A percentile compares a stretch with the other conserved stretches of the same genome.
phyloP scores from a whole-genome alignment of 495 filamentous ascomycete genomes.

The Aspergillus baeticus region DNA sequence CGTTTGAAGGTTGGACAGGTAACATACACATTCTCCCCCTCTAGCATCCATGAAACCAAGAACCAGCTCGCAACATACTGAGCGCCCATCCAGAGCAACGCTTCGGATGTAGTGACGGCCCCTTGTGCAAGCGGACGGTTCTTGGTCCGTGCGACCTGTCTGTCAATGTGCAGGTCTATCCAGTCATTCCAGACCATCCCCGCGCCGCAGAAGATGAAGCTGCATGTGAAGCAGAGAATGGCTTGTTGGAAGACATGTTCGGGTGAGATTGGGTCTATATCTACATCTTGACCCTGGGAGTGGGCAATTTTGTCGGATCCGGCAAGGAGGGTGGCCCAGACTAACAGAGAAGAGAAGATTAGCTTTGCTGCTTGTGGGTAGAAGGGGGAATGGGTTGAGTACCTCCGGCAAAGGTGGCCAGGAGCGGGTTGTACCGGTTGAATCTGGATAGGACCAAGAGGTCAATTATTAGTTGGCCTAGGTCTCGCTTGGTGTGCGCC shows the following conservation, averaged over 20 bases:
- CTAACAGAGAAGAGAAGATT: not conserved
- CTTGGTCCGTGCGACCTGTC: constrained; percentile 14
- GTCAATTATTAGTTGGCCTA: not conserved
- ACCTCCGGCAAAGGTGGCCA: constrained; percentile 6
- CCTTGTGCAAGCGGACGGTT: constrained; percentile 12
- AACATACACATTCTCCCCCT: constrained; percentile 2
- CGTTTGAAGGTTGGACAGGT: not conserved
- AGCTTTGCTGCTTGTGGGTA: not conserved
- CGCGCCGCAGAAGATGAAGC: constrained; percentile 13
- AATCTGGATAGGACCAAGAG: constrained; percentile 3
- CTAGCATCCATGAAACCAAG: constrained; percentile 4
- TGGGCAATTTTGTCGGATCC: constrained; percentile 6
- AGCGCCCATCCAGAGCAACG: constrained; percentile 9
- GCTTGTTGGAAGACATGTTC: constrained; percentile 5
- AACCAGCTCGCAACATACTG: constrained; percentile 6
- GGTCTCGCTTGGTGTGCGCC: not conserved
- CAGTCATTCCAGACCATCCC: constrained; percentile 18
- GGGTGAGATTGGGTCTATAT: not conserved
- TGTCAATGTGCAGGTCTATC: constrained; percentile 17
- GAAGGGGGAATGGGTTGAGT: not conserved
- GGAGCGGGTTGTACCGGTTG: constrained; percentile 1
- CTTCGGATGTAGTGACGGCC: constrained; percentile 3
- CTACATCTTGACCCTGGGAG: not conserved
- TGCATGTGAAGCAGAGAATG: constrained; percentile 4
- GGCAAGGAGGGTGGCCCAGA: constrained; percentile 15